These are phyloP conservation scores for Canavalia gladiata DNA, from an alignment of 306 rosid genomes.

Conservation along the genomic window DNA sequence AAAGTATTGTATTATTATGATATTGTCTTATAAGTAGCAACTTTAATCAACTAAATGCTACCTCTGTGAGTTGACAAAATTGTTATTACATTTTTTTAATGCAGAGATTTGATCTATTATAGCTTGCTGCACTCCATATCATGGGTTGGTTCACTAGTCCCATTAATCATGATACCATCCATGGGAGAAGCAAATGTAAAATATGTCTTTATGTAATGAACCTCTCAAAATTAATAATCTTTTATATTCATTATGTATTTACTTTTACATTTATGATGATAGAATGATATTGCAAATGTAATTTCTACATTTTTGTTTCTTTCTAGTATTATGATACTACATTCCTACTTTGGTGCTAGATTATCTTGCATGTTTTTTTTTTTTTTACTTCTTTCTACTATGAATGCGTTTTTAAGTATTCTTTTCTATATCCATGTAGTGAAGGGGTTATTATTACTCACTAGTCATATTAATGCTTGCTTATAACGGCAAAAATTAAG, in stretches of 20 bases:
- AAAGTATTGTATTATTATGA: not conserved
- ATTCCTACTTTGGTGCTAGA: slow-evolving; percentile 77
- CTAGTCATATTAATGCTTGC: slow-evolving; percentile 29
- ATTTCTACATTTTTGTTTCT: slow-evolving; percentile 79
- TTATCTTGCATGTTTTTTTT: slow-evolving; percentile 51
- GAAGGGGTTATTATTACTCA: not conserved
- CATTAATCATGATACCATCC: slow-evolving; percentile 78
- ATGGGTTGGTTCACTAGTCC: slow-evolving; percentile 88
- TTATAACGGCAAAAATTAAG: slow-evolving; percentile 73
- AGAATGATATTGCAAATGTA: slow-evolving; percentile 81
- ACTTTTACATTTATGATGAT: slow-evolving; percentile 43
- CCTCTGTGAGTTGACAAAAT: slow-evolving; percentile 33
- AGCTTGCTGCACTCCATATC: slow-evolving; percentile 91
- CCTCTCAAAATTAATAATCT: slow-evolving; percentile 12
- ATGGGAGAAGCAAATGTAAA: slow-evolving; percentile 93
- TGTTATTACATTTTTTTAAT: slow-evolving; percentile 20
- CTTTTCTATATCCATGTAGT: slow-evolving; percentile 5
- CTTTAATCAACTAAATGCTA: slow-evolving; percentile 26
- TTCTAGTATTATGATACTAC: slow-evolving; percentile 77
- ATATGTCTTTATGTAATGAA: slow-evolving; percentile 28
- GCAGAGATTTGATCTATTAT: slow-evolving; percentile 82
- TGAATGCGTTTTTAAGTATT: slow-evolving; percentile 3
- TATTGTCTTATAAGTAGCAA: not conserved
- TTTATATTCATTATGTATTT: slow-evolving; percentile 15
- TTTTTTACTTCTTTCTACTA: not conserved